Percentiles rank a stretch among this genome's conserved stretches.
Evolutionary conservation across 2,329 filamentous ascomycete genomes (phyloP).

Genomic region (Calonectria pseudoturangicola): DNA sequence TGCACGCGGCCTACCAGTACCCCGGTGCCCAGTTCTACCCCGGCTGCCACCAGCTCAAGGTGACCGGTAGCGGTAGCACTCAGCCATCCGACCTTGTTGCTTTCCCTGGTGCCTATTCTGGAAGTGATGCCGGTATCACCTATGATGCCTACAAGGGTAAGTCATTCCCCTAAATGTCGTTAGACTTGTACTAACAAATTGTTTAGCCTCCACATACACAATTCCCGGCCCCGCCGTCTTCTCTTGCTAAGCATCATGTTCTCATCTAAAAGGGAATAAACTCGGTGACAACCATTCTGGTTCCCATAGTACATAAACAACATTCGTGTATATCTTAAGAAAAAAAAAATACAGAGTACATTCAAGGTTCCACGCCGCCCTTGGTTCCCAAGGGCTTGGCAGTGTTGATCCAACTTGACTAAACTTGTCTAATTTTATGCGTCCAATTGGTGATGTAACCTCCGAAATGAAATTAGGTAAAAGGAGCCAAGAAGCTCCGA

Average conservation of each 20-base stretch:
- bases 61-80: slow-evolving; percentile 68
- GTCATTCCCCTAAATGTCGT: slow-evolving; percentile 36
- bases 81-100: slow-evolving; percentile 65
- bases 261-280: slow-evolving; percentile 10
- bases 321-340: slow-evolving; percentile 34
- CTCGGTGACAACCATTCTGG: slow-evolving; percentile 33
- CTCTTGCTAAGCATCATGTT: slow-evolving; percentile 60
- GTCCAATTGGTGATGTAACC: slow-evolving; percentile 10
- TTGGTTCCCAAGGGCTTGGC: slow-evolving; percentile 8
- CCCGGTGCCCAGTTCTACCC: slow-evolving; percentile 76
- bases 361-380: background rate
- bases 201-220: slow-evolving; percentile 62
- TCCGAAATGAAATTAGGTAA: background rate
- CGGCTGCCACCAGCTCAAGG: slow-evolving; percentile 74
- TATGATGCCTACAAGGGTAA: slow-evolving; percentile 70
- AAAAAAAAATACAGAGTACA: slow-evolving; percentile 29
- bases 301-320: slow-evolving; percentile 36
- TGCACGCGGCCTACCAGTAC: slow-evolving; percentile 68
- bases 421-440: slow-evolving; percentile 12
- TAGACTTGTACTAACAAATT: slow-evolving; percentile 3
- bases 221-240: slow-evolving; percentile 70
- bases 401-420: background rate
- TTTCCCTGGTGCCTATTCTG: slow-evolving; percentile 73
- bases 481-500: background rate
- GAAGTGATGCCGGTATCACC: slow-evolving; percentile 69